These are phyloP conservation scores for Globisporangium echinulatum DNA, from an alignment of 352 stramenopile genomes.

Conservation along the genomic window DNA sequence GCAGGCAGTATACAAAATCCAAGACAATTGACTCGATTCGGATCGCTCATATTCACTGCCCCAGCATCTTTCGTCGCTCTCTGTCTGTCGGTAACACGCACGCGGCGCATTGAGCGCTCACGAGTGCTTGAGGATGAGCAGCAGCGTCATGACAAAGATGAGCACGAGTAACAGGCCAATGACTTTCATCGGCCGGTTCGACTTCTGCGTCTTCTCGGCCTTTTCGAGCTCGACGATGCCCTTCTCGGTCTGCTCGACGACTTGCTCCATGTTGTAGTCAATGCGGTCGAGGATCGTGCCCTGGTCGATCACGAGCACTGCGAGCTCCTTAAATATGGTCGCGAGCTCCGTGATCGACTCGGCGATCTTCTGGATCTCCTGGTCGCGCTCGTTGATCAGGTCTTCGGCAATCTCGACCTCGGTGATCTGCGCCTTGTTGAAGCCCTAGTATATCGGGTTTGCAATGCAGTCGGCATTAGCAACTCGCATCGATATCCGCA, in stretches of 20 bases:
- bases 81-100: too few relatives aligned
- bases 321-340: conserved; percentile 99
- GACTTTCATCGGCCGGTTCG: conserved; percentile 93
- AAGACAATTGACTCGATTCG: too few relatives aligned
- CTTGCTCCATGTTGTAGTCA: conserved; percentile 99
- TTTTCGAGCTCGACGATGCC: conserved; percentile 98
- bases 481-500: conserved; percentile 9
- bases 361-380: conserved; percentile 97
- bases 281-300: conserved; percentile 99
- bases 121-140: conserved; percentile 90
- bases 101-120: conserved; percentile 16
- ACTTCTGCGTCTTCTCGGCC: conserved; percentile 99
- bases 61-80: too few relatives aligned
- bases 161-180: conserved; percentile 90
- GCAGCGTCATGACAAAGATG: conserved; percentile 91
- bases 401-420: conserved; percentile 96
- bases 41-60: too few relatives aligned
- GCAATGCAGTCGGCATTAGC: conserved; percentile 8
- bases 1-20: too few relatives aligned
- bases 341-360: conserved; percentile 98
- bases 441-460: conserved; percentile 49
- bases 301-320: conserved; percentile 99
- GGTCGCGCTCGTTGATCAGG: conserved; percentile 93
- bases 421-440: conserved; percentile 92
- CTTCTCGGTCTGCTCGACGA: conserved; percentile 98